A percentile compares a stretch with the other conserved stretches of the same genome.
Evolutionary conservation across 2,329 filamentous ascomycete species (phyloP).

Genomic region (Diaporthe batatas): DNA sequence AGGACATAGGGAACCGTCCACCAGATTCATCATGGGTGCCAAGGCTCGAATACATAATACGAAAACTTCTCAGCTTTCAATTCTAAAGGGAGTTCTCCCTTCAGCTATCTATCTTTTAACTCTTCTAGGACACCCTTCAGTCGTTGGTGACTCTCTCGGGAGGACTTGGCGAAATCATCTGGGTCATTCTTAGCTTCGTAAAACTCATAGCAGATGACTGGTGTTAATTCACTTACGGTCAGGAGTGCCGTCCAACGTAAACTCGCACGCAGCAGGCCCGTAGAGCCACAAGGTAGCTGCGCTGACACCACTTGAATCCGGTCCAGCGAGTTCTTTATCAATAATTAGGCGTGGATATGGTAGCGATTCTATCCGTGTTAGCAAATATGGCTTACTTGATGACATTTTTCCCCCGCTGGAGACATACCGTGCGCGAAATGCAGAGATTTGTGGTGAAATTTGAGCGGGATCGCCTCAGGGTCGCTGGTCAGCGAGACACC

Average conservation of each 20-base stretch:
- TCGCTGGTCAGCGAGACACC: background rate
- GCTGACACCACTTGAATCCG: background rate
- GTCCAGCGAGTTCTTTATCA: background rate
- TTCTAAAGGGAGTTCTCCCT: no score
- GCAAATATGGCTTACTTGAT: background rate
- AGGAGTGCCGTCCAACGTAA: background rate
- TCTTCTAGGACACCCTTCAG: background rate
- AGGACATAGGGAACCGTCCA: no score
- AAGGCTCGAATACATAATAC: no score
- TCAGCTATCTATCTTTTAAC: background rate
- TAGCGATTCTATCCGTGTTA: background rate
- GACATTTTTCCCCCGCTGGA: fast-evolving
- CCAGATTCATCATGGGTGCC: no score
- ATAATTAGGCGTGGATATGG: slow-evolving; percentile 1
- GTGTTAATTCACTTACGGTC: background rate
- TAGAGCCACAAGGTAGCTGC: background rate
- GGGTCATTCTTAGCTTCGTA: background rate
- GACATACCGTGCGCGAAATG: background rate
- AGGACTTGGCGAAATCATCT: background rate
- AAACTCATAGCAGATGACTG: no score
- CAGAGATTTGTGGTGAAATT: background rate
- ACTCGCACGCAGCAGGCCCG: background rate
- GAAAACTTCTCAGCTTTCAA: no score
- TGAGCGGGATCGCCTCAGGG: background rate
- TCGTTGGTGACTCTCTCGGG: background rate